Base-by-base conservation (phyloP, 768 basidiomycete genomes). In the Leccinum boreale region DNA sequence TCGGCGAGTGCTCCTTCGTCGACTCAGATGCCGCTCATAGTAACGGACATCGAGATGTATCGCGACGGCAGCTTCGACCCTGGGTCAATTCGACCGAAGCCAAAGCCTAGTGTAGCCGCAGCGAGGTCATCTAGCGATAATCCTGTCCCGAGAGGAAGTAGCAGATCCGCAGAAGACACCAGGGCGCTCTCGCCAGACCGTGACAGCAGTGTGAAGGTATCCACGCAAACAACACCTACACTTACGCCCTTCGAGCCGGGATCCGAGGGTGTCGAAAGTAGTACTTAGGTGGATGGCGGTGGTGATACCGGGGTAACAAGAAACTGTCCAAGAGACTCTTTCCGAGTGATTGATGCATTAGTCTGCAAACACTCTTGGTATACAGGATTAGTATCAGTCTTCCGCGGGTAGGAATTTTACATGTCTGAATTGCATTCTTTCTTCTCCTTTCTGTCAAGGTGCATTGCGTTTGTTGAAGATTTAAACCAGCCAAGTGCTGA, bases 121-220 rank as follows among this genome's bases (percentile, higher is more conserved):
- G 19, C 44, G 4, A 52, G 28, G 19, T 24, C 26, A 17, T 44
- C 59, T 35, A 36, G 44, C 1, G 56, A 52, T 21, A 53, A 39
- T 53, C 39, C 17, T 12, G 44, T 58, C 19, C 44, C 46, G 3
- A 50, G 51, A 17, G 24, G 46, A 7, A 46, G 33, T 31, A 28
- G 51, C 39, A 48, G 36, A 55, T 65, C 58, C n/a, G 24, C 42
- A 21, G 65, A 59, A 19, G 54, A 57, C 2, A 11, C 44, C 26
- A 47, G 46, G 31, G 14, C 9, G 45, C 23, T 19, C 19, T 24
- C 51, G 17, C 23, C 50, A 24, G 39, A 33, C 19, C 52, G 14
- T 26, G 39, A 21, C 4, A 78, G 71, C 55, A 67, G 76, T 35
- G 79, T 79, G 3, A 75, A 61, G 45, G 77, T 69, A 45, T 75